A percentile compares a stretch with the other conserved stretches of the same genome.
Conservation (phyloP, 805 yeast genomes). For the Maudiozyma saulgeensis region DNA sequence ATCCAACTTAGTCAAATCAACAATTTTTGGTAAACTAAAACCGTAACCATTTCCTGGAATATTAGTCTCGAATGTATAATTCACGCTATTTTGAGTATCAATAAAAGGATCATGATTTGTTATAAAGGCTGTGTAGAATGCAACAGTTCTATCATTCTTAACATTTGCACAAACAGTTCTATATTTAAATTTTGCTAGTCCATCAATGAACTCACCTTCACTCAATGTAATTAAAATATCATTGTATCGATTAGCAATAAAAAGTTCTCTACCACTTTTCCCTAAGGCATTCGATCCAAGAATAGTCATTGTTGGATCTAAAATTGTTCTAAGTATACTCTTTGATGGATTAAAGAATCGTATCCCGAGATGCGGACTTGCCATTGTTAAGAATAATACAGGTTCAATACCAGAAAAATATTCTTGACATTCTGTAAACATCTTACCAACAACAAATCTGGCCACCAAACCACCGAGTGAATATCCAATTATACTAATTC, state of each 20-base stretch:
- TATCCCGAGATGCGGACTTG: conserved; percentile 69
- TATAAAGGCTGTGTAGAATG: conserved; percentile 76
- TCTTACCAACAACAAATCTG: conserved; percentile 69
- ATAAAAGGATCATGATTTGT: conserved; percentile 68
- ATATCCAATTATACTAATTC: conserved; percentile 75
- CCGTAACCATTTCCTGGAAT: conserved; percentile 18
- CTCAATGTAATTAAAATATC: conserved; percentile 36
- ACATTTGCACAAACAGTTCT: conserved; percentile 63
- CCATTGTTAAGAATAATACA: conserved; percentile 53
- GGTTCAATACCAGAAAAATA: conserved; percentile 56
- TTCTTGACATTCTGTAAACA: conserved; percentile 40
- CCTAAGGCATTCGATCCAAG: conserved; percentile 51
- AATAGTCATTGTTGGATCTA: conserved; percentile 31
- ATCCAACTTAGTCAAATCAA: conserved; percentile 19
- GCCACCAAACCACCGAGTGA: conserved; percentile 83
- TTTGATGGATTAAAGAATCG: conserved; percentile 36
- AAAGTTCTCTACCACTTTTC: conserved; percentile 66
- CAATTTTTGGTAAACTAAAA: conserved; percentile 18
- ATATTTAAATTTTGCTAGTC: conserved; percentile 46
- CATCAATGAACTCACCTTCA: conserved; percentile 39
- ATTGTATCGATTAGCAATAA: conserved; percentile 37
- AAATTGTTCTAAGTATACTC: conserved; percentile 16
- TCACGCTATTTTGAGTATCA: conserved; percentile 38
- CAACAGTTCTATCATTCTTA: conserved; percentile 76
- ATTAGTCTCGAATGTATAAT: conserved; percentile 39